Evolutionary conservation across 2,329 filamentous ascomycete genomes (phyloP).

Genomic region (Xylariaceae sp.): DNA sequence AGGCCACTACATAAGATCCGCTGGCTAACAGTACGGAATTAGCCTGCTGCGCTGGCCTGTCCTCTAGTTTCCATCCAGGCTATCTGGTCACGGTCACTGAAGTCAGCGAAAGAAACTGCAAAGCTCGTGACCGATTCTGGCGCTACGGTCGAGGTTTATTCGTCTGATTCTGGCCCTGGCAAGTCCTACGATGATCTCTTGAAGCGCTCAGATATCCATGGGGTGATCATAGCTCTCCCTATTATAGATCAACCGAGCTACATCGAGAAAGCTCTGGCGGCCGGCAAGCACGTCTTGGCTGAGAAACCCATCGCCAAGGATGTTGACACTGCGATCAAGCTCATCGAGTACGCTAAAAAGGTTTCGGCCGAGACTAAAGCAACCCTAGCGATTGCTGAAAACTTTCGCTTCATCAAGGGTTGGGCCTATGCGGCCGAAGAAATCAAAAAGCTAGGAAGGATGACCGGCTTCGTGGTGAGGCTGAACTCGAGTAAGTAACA

Average conservation of each 20-base stretch:
- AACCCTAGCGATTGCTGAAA: conserved; percentile 71
- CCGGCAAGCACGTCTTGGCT: conserved; percentile 72
- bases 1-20: neutral
- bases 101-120: conserved; percentile 51
- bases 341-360: conserved; percentile 47
- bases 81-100: conserved; percentile 60
- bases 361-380: conserved; percentile 39
- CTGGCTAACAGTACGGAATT: conserved; percentile 25
- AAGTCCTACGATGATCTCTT: conserved; percentile 52
- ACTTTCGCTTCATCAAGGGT: conserved; percentile 68
- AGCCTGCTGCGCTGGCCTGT: conserved; percentile 57
- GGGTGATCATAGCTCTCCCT: conserved; percentile 56
- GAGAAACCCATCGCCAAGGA: conserved; percentile 73
- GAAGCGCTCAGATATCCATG: conserved; percentile 51
- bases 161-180: conserved; percentile 39
- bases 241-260: conserved; percentile 65
- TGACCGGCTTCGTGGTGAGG: conserved; percentile 57
- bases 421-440: conserved; percentile 58
- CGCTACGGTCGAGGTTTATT: conserved; percentile 38
- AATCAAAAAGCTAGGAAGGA: conserved; percentile 57
- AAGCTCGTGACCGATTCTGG: conserved; percentile 38
- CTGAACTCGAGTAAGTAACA: conserved; percentile 44
- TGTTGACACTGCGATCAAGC: conserved; percentile 49
- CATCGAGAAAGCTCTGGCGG: conserved; percentile 63
- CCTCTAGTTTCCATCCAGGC: conserved; percentile 56